phyloP scores from a whole-genome alignment of 2,329 filamentous ascomycete species.

The Cladosporium velox region DNA sequence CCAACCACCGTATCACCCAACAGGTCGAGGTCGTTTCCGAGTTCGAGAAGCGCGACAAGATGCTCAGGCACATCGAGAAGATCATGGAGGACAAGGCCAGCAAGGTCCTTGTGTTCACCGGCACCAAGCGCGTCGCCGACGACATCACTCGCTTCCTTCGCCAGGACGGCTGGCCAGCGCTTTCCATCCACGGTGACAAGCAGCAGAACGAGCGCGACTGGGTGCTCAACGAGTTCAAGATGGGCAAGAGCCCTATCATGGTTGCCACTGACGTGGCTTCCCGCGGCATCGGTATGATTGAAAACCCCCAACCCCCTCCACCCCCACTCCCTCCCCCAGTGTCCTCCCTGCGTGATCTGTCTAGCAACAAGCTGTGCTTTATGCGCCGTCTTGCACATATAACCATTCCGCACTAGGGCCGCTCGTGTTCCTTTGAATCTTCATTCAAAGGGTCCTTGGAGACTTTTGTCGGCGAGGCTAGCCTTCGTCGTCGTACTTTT shows the following conservation, averaged over 20 bases:
- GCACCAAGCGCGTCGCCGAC: constrained; percentile 87
- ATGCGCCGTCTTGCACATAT: constrained; percentile 83
- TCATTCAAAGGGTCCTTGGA: constrained; percentile 89
- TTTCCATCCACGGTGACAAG: constrained; percentile 99
- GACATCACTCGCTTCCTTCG: constrained; percentile 97
- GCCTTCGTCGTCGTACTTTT: constrained; percentile 59
- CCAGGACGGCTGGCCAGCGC: constrained; percentile 95
- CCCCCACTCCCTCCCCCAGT: constrained; percentile 35
- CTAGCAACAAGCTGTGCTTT: constrained; percentile 78
- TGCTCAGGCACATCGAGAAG: constrained; percentile 97
- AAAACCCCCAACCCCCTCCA: constrained; percentile 45
- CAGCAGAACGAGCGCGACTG: constrained; percentile 99
- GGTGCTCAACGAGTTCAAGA: constrained; percentile 99
- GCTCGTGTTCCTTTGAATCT: constrained; percentile 70
- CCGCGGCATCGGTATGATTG: constrained; percentile 99
- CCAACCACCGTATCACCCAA: constrained; percentile 97
- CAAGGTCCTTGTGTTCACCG: constrained; percentile 93
- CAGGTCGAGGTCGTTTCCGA: constrained; percentile 95
- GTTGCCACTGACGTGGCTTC: constrained; percentile 99
- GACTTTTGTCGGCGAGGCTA: constrained; percentile 49
- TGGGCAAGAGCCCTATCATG: constrained; percentile 99
- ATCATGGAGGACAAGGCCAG: constrained; percentile 96
- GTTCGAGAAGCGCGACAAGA: constrained; percentile 95
- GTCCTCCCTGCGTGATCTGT: constrained; percentile 58
- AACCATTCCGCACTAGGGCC: constrained; percentile 79